These are phyloP conservation scores for Sporobolomyces pararoseus DNA, from an alignment of 768 basidiomycete genomes.

Conservation along the genomic window DNA sequence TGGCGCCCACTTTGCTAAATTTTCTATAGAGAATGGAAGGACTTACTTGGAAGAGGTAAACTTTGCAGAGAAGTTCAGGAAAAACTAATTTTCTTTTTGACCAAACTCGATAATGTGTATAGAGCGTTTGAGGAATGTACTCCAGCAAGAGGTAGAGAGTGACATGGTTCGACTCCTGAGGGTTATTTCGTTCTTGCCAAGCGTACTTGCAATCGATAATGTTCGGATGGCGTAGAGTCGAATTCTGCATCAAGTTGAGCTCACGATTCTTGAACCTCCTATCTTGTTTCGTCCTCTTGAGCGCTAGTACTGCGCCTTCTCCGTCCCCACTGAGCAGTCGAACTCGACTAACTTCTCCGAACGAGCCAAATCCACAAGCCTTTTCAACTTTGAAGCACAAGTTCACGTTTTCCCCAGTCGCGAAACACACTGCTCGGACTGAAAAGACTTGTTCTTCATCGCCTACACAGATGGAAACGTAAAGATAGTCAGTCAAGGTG, in stretches of 20 bases:
- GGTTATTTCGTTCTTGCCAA: conserved; percentile 61
- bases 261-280: conserved; percentile 99
- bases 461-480: background rate
- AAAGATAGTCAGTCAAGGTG: background rate
- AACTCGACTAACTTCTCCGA: conserved; percentile 7
- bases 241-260: conserved; percentile 89
- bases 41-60: conserved; percentile 76
- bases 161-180: conserved; percentile 85
- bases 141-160: conserved; percentile 97
- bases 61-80: conserved; percentile 97
- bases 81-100: conserved; percentile 97
- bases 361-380: conserved; percentile 4
- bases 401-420: background rate
- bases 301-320: conserved; percentile 76
- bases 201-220: conserved; percentile 93
- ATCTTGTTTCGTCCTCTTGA: conserved; percentile 99
- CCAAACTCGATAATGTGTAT: conserved; percentile 94
- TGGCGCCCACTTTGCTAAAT: background rate
- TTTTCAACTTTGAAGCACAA: background rate
- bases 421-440: conserved; percentile 51
- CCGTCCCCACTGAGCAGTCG: background rate
- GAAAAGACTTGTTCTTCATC: background rate
- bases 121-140: conserved; percentile 87
- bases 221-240: conserved; percentile 59
- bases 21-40: background rate